A percentile compares a stretch with the other conserved stretches of the same genome.
phyloP scores from a whole-genome alignment of 805 yeast species.

The Saccharomyces mikatae region DNA sequence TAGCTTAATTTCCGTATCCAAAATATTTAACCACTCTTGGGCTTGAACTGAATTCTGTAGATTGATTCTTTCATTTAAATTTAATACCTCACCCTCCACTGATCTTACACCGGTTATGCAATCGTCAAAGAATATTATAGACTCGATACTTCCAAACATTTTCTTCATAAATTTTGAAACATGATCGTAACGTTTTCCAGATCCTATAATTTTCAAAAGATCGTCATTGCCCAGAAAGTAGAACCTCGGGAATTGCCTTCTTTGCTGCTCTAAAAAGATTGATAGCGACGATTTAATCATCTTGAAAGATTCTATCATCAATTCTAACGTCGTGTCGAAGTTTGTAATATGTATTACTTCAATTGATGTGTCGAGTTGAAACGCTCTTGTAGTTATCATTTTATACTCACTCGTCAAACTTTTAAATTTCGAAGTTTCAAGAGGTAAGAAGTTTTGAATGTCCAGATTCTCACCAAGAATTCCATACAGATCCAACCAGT shows the following conservation, averaged over 20 bases:
- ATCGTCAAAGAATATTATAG: conserved; percentile 33
- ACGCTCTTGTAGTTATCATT: conserved; percentile 41
- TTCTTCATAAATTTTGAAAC: conserved; percentile 57
- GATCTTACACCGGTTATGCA: conserved; percentile 46
- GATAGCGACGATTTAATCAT: conserved; percentile 58
- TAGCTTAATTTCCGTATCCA: conserved; percentile 47
- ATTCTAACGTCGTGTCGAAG: conserved; percentile 38
- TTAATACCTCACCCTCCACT: conserved; percentile 54
- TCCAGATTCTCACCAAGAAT: conserved; percentile 57
- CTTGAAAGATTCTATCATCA: conserved; percentile 46
- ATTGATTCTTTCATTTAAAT: conserved; percentile 37
- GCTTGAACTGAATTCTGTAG: conserved; percentile 23
- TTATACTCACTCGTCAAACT: conserved; percentile 55
- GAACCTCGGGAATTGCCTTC: conserved; percentile 71
- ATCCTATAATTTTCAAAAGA: conserved; percentile 72
- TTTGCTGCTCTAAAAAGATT: conserved; percentile 72
- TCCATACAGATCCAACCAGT: conserved; percentile 81
- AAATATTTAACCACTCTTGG: conserved; percentile 49
- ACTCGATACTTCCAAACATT: conserved; percentile 60
- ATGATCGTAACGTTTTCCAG: conserved; percentile 37
- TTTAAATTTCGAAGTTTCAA: conserved; percentile 60
- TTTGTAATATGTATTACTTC: conserved; percentile 49
- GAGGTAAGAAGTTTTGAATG: conserved; percentile 54
- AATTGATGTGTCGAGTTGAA: conserved; percentile 42
- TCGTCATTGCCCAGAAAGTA: conserved; percentile 90